Evolutionary conservation across 2,329 filamentous ascomycete species (phyloP).

Genomic region (Sarocladium kiliense): DNA sequence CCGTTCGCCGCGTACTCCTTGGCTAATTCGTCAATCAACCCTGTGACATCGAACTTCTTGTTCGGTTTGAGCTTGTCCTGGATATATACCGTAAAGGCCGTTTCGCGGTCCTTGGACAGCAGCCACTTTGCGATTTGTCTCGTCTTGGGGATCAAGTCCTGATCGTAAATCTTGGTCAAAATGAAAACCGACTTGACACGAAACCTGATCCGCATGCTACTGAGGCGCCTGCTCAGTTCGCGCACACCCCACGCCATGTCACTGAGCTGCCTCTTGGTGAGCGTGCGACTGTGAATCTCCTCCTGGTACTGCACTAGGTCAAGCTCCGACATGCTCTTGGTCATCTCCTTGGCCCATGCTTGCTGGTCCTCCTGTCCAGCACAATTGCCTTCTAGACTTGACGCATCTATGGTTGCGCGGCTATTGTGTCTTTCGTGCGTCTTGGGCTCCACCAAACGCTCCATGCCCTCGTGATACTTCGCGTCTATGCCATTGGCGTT

Average conservation of each 20-base stretch:
- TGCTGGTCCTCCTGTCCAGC: slow-evolving; percentile 52
- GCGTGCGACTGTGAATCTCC: slow-evolving; percentile 58
- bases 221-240: slow-evolving; percentile 80
- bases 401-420: slow-evolving; percentile 29
- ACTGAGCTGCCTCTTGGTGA: slow-evolving; percentile 90
- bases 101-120: slow-evolving; percentile 61
- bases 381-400: slow-evolving; percentile 34
- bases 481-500: slow-evolving; percentile 12
- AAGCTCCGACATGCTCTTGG: slow-evolving; percentile 34
- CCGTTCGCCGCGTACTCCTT: slow-evolving; percentile 33
- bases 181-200: slow-evolving; percentile 80
- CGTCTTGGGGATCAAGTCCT: slow-evolving; percentile 70
- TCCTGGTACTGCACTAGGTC: slow-evolving; percentile 29
- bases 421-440: slow-evolving; percentile 11
- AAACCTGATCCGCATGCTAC: slow-evolving; percentile 76
- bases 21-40: slow-evolving; percentile 59
- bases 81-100: slow-evolving; percentile 74
- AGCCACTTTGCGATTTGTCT: slow-evolving; percentile 77
- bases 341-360: slow-evolving; percentile 46
- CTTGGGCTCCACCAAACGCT: slow-evolving; percentile 17
- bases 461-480: slow-evolving; percentile 2
- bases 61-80: slow-evolving; percentile 70
- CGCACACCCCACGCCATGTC: slow-evolving; percentile 97
- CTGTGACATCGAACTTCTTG: slow-evolving; percentile 66
- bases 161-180: slow-evolving; percentile 87